A percentile compares a stretch with the other conserved stretches of the same genome.
phyloP scores from a whole-genome alignment of 345 rosid genomes.

The Crucihimalaya himalaica region DNA sequence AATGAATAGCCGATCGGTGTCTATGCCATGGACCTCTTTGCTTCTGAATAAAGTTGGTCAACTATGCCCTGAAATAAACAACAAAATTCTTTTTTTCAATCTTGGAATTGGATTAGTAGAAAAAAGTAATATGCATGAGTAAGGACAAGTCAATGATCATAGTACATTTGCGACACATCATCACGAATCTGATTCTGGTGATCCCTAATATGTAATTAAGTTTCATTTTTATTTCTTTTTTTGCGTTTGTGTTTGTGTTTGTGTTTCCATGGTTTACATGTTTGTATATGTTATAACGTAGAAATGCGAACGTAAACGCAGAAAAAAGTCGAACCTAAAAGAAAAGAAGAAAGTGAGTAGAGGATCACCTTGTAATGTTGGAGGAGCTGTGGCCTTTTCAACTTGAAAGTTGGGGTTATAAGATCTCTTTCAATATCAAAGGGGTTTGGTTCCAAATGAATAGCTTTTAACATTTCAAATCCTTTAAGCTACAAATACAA shows the following conservation, averaged over 20 bases:
- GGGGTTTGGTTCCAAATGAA: slow-evolving; percentile 73
- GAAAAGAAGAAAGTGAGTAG: slow-evolving; percentile 12
- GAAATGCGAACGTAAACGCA: not conserved
- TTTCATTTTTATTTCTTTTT: too few species aligned
- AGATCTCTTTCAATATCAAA: slow-evolving; percentile 88
- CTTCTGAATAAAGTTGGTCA: slow-evolving; percentile 73
- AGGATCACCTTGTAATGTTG: slow-evolving; percentile 67
- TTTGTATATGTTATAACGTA: too few species aligned
- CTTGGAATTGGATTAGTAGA: not conserved
- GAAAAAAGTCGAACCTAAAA: not conserved
- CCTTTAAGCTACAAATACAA: slow-evolving; percentile 63
- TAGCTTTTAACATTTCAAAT: slow-evolving; percentile 86
- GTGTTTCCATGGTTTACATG: not conserved
- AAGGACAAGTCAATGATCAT: slow-evolving; percentile 1
- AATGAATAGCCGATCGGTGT: slow-evolving; percentile 27
- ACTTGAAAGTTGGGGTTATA: slow-evolving; percentile 83
- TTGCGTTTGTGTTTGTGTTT: not conserved
- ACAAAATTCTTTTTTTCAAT: not conserved
- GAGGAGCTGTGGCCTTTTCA: slow-evolving; percentile 92
- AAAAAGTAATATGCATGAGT: slow-evolving; percentile 2
- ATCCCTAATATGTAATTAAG: not conserved
- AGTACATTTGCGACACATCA: not conserved
- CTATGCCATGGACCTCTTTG: slow-evolving; percentile 58
- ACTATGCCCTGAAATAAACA: slow-evolving; percentile 50
- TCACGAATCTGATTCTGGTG: not conserved